phyloP scores from a whole-genome alignment of 352 stramenopile species.

The Blastocystis sp. region DNA sequence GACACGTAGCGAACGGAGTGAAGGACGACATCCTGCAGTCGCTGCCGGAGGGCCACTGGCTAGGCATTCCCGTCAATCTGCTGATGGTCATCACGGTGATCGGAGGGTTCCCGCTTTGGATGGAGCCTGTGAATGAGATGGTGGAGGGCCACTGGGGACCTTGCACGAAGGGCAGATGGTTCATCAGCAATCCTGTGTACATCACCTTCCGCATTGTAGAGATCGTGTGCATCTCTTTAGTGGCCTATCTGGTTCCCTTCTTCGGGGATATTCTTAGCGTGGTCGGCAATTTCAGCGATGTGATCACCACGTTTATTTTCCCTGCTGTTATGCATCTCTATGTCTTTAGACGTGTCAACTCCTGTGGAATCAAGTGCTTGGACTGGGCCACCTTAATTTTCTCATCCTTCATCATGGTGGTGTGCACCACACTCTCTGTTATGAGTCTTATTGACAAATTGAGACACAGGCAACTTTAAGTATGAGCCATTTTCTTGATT shows the following conservation, averaged over 20 bases:
- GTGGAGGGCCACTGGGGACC: slow-evolving; percentile 42
- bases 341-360: neutral
- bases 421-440: slow-evolving; percentile 13
- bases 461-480: neutral
- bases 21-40: slow-evolving; percentile 48
- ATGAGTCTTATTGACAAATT: slow-evolving; percentile 36
- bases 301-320: slow-evolving; percentile 53
- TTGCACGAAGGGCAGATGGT: slow-evolving; percentile 17
- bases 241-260: slow-evolving; percentile 33
- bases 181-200: slow-evolving; percentile 41
- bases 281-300: slow-evolving; percentile 45
- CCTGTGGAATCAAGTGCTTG: neutral
- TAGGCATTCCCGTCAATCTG: slow-evolving; percentile 18
- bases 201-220: slow-evolving; percentile 54
- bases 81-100: slow-evolving; percentile 59
- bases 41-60: neutral
- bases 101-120: slow-evolving; percentile 51
- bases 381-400: slow-evolving; percentile 40
- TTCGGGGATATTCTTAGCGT: slow-evolving; percentile 54
- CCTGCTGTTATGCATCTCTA: slow-evolving; percentile 30
- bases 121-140: slow-evolving; percentile 56
- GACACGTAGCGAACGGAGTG: neutral
- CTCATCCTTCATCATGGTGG: slow-evolving; percentile 30
- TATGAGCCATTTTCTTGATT: slow-evolving; percentile 34
- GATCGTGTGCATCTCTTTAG: slow-evolving; percentile 42